Evolutionary conservation across 2,329 filamentous ascomycete genomes (phyloP).

Genomic region (Diaporthe sp.): DNA sequence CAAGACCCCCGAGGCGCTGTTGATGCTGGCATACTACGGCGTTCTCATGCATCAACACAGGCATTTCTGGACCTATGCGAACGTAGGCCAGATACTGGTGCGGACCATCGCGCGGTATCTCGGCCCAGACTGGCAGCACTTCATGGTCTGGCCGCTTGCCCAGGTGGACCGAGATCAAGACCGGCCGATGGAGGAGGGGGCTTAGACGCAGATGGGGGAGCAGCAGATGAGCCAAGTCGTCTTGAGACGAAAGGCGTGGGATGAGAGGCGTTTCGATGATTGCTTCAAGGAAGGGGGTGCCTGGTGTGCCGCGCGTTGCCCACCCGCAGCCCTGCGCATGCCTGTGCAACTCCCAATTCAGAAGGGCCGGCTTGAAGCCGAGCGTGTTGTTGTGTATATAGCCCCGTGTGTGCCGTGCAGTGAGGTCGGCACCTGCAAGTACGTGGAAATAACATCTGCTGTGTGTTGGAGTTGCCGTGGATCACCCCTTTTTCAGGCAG

Average conservation of each 20-base stretch:
- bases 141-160: conserved; percentile 30
- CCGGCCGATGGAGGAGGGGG: not conserved
- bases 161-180: conserved; percentile 15
- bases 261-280: not conserved
- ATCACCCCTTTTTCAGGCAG: not conserved
- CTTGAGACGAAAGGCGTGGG: not conserved
- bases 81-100: conserved; percentile 29
- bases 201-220: not conserved
- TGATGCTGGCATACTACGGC: conserved; percentile 37
- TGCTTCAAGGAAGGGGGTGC: not conserved
- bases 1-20: conserved; percentile 21
- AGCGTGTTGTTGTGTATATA: not conserved
- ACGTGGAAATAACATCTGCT: not conserved
- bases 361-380: not conserved
- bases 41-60: conserved; percentile 30
- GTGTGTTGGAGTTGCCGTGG: too few species aligned
- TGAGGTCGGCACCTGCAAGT: not conserved
- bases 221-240: not conserved
- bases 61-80: conserved; percentile 26
- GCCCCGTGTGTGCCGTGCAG: not conserved
- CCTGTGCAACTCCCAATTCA: not conserved
- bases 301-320: not conserved
- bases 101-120: conserved; percentile 27
- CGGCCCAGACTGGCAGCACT: conserved; percentile 29
- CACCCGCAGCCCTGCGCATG: not conserved